These are phyloP conservation scores for Chernovozyma sophiae-reginae DNA, from an alignment of 1,139 yeast genomes.

Conservation along the genomic window DNA sequence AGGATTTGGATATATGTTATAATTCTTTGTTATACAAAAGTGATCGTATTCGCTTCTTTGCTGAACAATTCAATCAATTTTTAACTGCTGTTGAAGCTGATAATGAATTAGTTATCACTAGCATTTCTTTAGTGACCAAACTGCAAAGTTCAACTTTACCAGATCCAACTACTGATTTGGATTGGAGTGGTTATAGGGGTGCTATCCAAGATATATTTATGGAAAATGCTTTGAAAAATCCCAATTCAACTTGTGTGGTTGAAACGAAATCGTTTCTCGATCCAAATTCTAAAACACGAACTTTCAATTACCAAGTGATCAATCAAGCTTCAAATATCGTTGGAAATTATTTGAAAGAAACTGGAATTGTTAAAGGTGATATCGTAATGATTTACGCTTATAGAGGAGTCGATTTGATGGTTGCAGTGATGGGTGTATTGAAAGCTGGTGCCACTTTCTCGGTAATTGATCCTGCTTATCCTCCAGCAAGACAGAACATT, in stretches of 20 bases:
- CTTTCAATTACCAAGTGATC: constrained; percentile 79
- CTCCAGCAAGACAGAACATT: constrained; percentile 94
- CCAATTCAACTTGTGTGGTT: constrained; percentile 84
- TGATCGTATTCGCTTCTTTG: constrained; percentile 64
- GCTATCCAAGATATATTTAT: constrained; percentile 94
- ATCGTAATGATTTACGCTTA: constrained; percentile 97
- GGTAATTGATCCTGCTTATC: constrained; percentile 98
- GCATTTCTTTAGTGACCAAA: constrained; percentile 62
- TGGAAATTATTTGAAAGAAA: constrained; percentile 77
- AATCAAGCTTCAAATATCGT: constrained; percentile 92
- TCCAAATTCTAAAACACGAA: constrained; percentile 54
- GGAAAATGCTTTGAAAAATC: constrained; percentile 75
- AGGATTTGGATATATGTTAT: constrained; percentile 47
- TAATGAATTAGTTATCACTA: constrained; percentile 47
- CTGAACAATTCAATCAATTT: constrained; percentile 69
- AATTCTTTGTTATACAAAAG: constrained; percentile 72
- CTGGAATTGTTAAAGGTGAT: constrained; percentile 86
- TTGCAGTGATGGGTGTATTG: constrained; percentile 95
- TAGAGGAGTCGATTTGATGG: constrained; percentile 94
- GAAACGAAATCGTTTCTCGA: constrained; percentile 77
- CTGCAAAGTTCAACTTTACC: constrained; percentile 64
- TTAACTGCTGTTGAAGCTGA: constrained; percentile 28
- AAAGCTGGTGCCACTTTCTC: constrained; percentile 99
- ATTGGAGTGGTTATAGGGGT: constrained; percentile 90
- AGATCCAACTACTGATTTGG: constrained; percentile 81